Conservation (phyloP, 768 basidiomycete species). For the Coprinopsis cinerea region DNA sequence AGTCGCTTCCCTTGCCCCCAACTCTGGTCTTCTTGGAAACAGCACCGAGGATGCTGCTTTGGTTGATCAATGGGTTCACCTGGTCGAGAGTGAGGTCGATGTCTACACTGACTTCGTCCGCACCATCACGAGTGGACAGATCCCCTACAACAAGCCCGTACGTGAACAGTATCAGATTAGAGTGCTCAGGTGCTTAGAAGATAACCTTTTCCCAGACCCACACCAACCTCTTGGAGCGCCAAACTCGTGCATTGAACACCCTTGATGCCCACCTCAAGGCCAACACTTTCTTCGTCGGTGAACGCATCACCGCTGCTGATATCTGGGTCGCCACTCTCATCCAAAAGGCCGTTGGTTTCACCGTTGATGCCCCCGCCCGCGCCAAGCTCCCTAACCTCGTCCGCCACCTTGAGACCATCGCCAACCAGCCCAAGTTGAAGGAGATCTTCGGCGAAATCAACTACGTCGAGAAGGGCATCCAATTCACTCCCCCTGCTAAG, state of each 20-base stretch:
- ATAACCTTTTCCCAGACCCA: too few species aligned
- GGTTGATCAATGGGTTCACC: constrained; percentile 82
- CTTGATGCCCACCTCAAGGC: constrained; percentile 70
- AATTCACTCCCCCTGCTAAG: constrained; percentile 72
- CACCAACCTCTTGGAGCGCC: constrained; percentile 44
- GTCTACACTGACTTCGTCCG: constrained; percentile 29
- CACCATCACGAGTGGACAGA: constrained; percentile 36
- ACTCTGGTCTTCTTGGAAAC: constrained; percentile 70
- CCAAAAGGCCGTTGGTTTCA: constrained; percentile 44
- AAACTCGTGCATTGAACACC: constrained; percentile 52
- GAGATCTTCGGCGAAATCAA: constrained; percentile 53
- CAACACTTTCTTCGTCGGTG: constrained; percentile 87
- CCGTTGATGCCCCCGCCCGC: constrained; percentile 63
- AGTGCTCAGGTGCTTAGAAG: too few species aligned
- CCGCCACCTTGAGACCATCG: constrained; percentile 82
- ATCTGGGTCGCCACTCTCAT: constrained; percentile 60
- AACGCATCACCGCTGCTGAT: constrained; percentile 94
- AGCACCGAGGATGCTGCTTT: constrained; percentile 62
- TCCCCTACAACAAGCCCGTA: constrained; percentile 84
- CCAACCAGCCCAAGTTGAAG: constrained; percentile 77
- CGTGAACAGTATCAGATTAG: too few species aligned
- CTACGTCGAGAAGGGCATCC: constrained; percentile 64
- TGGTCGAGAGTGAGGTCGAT: constrained; percentile 63
- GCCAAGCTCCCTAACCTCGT: constrained; percentile 68
- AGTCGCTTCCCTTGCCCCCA: constrained; percentile 78